Percentiles rank a stretch among this genome's conserved stretches.
Conservation (phyloP, 2,329 filamentous ascomycete species). For the Penicillium hordei region DNA sequence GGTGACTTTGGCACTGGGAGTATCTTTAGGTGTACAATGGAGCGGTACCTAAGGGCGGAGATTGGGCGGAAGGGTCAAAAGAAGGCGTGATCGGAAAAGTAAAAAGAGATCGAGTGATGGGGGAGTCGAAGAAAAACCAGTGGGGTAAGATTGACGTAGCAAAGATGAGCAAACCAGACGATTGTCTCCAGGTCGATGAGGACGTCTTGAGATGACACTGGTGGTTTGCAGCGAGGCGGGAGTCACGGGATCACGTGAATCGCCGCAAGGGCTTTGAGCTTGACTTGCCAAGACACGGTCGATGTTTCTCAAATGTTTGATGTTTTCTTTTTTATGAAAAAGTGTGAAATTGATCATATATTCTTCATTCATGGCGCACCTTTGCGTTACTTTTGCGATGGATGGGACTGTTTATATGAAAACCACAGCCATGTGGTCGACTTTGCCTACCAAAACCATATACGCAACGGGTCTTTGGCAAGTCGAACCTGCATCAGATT, state of each 20-base stretch:
- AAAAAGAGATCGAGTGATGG: not conserved
- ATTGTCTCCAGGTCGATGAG: constrained; percentile 19
- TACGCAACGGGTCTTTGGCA: not conserved
- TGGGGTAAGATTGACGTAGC: constrained; percentile 15
- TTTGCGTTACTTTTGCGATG: not conserved
- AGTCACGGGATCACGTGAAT: constrained; percentile 25
- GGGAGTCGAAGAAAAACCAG: constrained; percentile 12
- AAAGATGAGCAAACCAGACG: constrained; percentile 22
- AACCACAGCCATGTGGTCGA: not conserved
- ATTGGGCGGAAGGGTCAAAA: constrained; percentile 32
- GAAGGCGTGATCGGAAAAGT: constrained; percentile 9
- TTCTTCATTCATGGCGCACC: not conserved
- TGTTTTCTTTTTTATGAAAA: not conserved
- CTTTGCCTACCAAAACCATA: not conserved
- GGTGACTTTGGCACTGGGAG: constrained; percentile 14
- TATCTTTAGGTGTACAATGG: constrained; percentile 11
- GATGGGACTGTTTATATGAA: not conserved
- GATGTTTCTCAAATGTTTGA: not conserved
- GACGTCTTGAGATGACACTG: constrained; percentile 30
- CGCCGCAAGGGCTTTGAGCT: constrained; percentile 11
- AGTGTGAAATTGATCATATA: not conserved
- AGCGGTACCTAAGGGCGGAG: constrained; percentile 27
- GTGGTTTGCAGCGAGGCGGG: constrained; percentile 44
- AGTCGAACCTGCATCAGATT: not conserved
- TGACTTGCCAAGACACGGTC: constrained; percentile 5